A percentile compares a stretch with the other conserved stretches of the same genome.
Evolutionary conservation across 352 stramenopile genomes (phyloP).

Genomic region (Aphanomyces euteiches): DNA sequence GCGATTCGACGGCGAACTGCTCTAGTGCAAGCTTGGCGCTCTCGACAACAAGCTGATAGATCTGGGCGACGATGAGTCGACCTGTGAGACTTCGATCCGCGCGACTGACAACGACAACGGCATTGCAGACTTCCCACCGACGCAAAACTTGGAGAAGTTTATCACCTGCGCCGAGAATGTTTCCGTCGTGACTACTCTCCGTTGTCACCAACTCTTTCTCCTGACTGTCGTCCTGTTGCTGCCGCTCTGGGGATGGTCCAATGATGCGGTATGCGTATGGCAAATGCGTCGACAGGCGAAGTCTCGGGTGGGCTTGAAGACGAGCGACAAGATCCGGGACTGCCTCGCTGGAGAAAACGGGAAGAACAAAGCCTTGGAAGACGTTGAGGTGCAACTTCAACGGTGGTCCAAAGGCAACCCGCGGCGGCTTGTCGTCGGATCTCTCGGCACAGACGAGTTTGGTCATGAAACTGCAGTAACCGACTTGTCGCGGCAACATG

Average conservation of each 20-base stretch:
- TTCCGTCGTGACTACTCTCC: constrained; percentile 50
- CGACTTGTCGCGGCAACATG: constrained; percentile 37
- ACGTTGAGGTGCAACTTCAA: constrained; percentile 65
- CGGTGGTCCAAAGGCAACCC: constrained; percentile 36
- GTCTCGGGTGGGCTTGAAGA: neutral
- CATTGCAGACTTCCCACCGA: constrained; percentile 74
- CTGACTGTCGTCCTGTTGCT: constrained; percentile 26
- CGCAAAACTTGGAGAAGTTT: constrained; percentile 76
- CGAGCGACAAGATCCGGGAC: neutral
- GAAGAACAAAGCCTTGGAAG: constrained; percentile 62
- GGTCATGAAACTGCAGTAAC: constrained; percentile 11
- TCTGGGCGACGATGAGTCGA: constrained; percentile 54
- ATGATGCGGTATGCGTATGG: constrained; percentile 19
- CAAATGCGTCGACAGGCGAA: constrained; percentile 8
- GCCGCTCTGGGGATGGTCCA: neutral
- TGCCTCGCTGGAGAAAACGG: constrained; percentile 28
- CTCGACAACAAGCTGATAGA: constrained; percentile 66
- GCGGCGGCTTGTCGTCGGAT: neutral
- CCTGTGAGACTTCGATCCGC: constrained; percentile 62
- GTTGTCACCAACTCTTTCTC: constrained; percentile 43
- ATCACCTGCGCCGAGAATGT: constrained; percentile 52
- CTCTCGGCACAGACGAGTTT: constrained; percentile 4
- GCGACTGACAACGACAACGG: constrained; percentile 59
- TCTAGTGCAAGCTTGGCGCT: constrained; percentile 71
- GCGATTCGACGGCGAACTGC: constrained; percentile 49